Conservation (phyloP, 306 rosid species). For the Datisca glomerata region DNA sequence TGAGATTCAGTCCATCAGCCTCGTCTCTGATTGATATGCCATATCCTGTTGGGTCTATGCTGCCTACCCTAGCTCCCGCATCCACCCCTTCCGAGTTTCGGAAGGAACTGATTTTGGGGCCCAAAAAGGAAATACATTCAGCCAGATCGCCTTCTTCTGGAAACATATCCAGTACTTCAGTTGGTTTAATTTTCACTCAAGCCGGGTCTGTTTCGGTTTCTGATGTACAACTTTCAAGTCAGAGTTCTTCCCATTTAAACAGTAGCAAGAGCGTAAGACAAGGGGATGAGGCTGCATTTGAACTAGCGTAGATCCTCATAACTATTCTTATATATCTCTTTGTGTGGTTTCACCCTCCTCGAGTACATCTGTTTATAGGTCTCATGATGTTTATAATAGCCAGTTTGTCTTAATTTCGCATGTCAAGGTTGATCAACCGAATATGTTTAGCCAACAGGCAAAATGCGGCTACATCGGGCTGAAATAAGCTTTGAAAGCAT, state of each 20-base stretch:
- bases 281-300: slow-evolving; percentile 43
- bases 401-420: too few relatives aligned
- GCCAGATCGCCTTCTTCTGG: slow-evolving; percentile 44
- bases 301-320: too few relatives aligned
- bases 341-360: too few relatives aligned
- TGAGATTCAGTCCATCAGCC: slow-evolving; percentile 1
- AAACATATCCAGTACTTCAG: slow-evolving; percentile 41
- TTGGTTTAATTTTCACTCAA: slow-evolving; percentile 52
- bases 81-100: slow-evolving; percentile 44
- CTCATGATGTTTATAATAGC: too few relatives aligned
- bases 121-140: slow-evolving; percentile 40
- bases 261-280: slow-evolving; percentile 51
- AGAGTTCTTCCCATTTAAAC: slow-evolving; percentile 39
- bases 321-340: too few relatives aligned
- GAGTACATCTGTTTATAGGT: too few relatives aligned
- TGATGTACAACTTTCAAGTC: slow-evolving; percentile 52
- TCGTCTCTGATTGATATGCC: slow-evolving; percentile 27
- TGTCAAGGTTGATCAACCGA: too few relatives aligned
- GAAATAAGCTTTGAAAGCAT: too few relatives aligned
- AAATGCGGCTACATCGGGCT: too few relatives aligned
- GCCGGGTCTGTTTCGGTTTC: too few relatives aligned
- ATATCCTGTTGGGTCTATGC: slow-evolving; percentile 68
- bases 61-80: slow-evolving; percentile 56
- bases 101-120: slow-evolving; percentile 33
- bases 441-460: too few relatives aligned